Evolutionary conservation across 805 yeast species (phyloP), one percentile per base, ranked within the genome.

Genomic region (Candida taoyuanica): DNA sequence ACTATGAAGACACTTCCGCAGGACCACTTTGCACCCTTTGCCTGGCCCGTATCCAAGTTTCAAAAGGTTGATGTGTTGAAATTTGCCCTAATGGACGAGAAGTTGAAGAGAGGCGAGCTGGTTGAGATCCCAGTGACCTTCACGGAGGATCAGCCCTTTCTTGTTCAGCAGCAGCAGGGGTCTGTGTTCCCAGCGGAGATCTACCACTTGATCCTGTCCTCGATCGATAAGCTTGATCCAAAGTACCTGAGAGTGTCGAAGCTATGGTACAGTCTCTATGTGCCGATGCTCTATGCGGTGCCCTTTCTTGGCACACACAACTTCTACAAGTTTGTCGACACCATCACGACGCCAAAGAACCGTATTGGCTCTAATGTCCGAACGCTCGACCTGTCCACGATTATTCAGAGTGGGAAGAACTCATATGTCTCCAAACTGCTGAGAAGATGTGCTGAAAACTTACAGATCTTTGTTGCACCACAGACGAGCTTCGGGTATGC

Each of bases 401-500:
- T 89, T 33, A 78, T 88, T 43, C 98, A 93, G 60, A 73, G 86
- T 26, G 98, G 98, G 11, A 88, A 85, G 58, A 93, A 88, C 60
- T 91, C 97, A 5, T 83, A 71, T 58, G 87, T 91, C 11, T 86
- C 97, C 0, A 81, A 85, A 47, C 58, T 93, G 6, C 64, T 93
- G 39, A 75, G 95, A 52, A 70, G 96, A 29, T 85, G 96, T 38
- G 74, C 88, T 7, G 58, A 70, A 15, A 72, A 69, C 27, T 64
- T 93, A 34, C 74, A 78, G 46, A 65, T 70, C 9, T 88, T 93
- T 51, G 73, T 84, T 7, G 96, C 98, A 0, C 96, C 98, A 3
- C 98, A 91, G 56, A 81, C 97, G 23, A 83, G 94, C 63, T 91
- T 93, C 65, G 98, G 98, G 0, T 73, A 79, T 34, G 84, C 95